Base-by-base conservation (phyloP, 2,329 filamentous ascomycete species). In the Exophiala bonariae region DNA sequence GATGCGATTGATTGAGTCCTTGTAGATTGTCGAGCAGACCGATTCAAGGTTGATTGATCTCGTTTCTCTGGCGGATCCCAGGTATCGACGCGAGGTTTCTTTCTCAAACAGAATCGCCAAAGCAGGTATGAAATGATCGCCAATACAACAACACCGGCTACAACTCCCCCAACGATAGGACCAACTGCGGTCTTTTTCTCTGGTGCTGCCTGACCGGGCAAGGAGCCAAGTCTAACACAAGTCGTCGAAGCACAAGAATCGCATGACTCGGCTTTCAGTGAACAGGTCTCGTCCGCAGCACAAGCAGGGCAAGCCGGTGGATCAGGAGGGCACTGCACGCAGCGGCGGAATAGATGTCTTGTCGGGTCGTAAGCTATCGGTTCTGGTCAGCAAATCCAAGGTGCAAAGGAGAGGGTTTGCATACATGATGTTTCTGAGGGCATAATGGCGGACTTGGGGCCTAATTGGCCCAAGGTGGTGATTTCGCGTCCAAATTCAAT, bases 1-100 rank as follows among this genome's bases (percentile, higher is more conserved):
- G 91, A 96, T 13, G 93, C 93, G 64, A 99, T 89, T 10, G 92
- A 97, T 61, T 86, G 81, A n/a, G 88, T 88, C 65, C 93, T 83
- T 35, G 88, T 87, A 9, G 91, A 93, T 45, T 86, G 81, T 59
- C 90, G 79, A 56, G 83, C 77, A 59, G 81, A 78, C 3, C 77
- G 67, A 57, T 74, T 71, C 58, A 75, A 75, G 47, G 67, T 75
- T 63, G 76, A 78, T 63, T 83, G 81, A 57, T 86, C 71, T 55
- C 71, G 65, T 52, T 77, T 75, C 55, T 81, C 74, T 31, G 77
- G 75, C 28, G 78, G 72, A 41, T 65, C 60, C 74, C 80, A 83
- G 34, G 78, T 71, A 43, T 78, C 75, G 43, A 80, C 74, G 64
- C 81, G 83, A 41, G 75, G 68, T 54, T 82, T 77, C 60, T 83